These are phyloP conservation scores for Cordyceps pruinosa DNA, from an alignment of 2,329 filamentous ascomycete species.

Conservation along the genomic window DNA sequence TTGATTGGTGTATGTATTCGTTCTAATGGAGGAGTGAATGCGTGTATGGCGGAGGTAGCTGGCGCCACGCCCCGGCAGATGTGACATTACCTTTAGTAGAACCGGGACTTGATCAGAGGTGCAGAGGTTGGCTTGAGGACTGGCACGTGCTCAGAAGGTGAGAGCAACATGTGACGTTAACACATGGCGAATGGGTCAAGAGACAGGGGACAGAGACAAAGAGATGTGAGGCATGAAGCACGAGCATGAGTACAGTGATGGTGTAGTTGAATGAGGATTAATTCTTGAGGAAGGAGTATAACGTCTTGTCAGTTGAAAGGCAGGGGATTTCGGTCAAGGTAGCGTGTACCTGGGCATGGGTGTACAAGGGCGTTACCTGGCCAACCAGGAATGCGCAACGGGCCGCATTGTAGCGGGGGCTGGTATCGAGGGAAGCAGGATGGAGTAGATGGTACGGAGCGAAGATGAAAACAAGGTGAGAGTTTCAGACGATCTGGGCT, in stretches of 20 bases:
- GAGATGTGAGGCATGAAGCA: neutral
- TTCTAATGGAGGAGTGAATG: too few relatives aligned
- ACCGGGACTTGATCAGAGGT: neutral
- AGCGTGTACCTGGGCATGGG: neutral
- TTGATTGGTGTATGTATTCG: too few relatives aligned
- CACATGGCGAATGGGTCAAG: neutral
- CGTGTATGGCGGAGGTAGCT: neutral
- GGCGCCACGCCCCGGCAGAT: slow-evolving; percentile 10
- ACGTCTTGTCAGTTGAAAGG: too few relatives aligned
- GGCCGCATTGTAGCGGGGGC: slow-evolving; percentile 1
- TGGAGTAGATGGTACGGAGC: neutral
- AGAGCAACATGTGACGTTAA: slow-evolving; percentile 1
- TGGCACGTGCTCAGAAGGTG: slow-evolving; percentile 7
- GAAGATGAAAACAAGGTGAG: too few relatives aligned
- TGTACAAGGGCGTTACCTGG: neutral
- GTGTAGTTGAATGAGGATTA: neutral
- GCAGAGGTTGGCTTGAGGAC: neutral
- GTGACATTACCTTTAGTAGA: neutral
- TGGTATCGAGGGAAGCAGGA: neutral
- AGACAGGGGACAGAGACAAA: neutral
- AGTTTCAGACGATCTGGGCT: too few relatives aligned
- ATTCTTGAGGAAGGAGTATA: neutral
- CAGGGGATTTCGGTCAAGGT: neutral
- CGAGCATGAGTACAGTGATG: neutral
- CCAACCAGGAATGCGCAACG: slow-evolving; percentile 4